Conservation (phyloP, 345 rosid species). For the Aurinia saxatilis region DNA sequence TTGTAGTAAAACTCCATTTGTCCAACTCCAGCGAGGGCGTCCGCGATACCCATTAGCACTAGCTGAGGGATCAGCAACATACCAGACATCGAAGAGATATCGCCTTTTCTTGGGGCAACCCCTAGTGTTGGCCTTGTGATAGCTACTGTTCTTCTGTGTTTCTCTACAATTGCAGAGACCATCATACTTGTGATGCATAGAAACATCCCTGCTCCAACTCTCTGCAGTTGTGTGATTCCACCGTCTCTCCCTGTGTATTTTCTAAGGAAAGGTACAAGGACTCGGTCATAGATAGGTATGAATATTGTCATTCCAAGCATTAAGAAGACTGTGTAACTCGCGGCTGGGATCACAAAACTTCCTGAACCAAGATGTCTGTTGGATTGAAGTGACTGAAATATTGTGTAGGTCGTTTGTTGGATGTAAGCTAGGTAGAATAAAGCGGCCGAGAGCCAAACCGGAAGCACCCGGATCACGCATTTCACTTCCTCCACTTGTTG, state of each 20-base stretch:
- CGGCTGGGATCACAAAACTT: constrained; percentile 48
- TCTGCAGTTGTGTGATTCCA: constrained; percentile 38
- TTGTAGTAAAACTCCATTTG: constrained; percentile 36
- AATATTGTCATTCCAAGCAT: constrained; percentile 47
- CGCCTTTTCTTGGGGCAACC: constrained; percentile 25
- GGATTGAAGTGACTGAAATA: constrained; percentile 53
- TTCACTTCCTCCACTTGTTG: constrained; percentile 71
- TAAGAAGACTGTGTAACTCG: constrained; percentile 39
- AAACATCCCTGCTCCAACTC: constrained; percentile 34
- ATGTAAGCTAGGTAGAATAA: constrained; percentile 32
- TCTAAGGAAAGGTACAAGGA: constrained; percentile 38
- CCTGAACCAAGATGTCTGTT: constrained; percentile 37
- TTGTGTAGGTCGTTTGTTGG: constrained; percentile 54
- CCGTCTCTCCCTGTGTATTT: constrained; percentile 37
- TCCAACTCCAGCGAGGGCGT: constrained; percentile 29
- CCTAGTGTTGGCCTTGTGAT: constrained; percentile 28
- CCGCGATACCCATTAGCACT: constrained; percentile 26
- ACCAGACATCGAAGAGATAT: constrained; percentile 32
- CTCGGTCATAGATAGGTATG: constrained; percentile 48
- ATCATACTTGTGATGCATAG: constrained; percentile 32
- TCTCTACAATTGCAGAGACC: constrained; percentile 29
- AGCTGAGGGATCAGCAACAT: constrained; percentile 36
- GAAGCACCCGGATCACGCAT: constrained; percentile 46
- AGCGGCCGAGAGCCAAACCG: constrained; percentile 50
- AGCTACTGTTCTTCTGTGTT: constrained; percentile 23